These are phyloP conservation scores for Fusarium drepaniforme DNA, from an alignment of 2,329 filamentous ascomycete genomes.

Conservation along the genomic window DNA sequence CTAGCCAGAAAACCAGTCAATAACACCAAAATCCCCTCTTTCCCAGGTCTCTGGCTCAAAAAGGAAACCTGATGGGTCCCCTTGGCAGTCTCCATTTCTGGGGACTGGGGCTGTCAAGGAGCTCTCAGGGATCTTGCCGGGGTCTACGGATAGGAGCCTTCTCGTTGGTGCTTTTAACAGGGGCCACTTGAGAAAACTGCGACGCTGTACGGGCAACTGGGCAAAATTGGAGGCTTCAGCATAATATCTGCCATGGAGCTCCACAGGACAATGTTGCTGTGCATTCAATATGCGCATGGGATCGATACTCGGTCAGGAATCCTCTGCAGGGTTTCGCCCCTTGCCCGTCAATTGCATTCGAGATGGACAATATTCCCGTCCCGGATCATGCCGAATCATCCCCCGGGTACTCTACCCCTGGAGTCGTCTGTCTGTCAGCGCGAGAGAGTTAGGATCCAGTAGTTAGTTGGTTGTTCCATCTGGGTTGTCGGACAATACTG, in stretches of 20 bases:
- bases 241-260: constrained; percentile 16
- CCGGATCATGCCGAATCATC: background rate
- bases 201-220: constrained; percentile 16
- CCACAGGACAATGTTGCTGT: constrained; percentile 16
- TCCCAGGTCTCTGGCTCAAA: constrained; percentile 17
- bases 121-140: constrained; percentile 17
- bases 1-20: background rate
- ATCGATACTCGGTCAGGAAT: constrained; percentile 13
- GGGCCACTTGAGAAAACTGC: constrained; percentile 16
- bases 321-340: constrained; percentile 1
- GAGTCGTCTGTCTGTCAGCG: background rate
- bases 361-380: background rate
- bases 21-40: constrained; percentile 5
- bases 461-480: background rate
- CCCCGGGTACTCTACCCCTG: background rate
- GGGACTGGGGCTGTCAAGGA: constrained; percentile 14
- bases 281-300: constrained; percentile 20
- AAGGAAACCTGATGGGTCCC: constrained; percentile 22
- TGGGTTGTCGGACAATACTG: background rate
- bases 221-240: constrained; percentile 4
- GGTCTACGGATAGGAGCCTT: constrained; percentile 24
- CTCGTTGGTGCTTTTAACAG: constrained; percentile 10
- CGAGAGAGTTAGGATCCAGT: background rate
- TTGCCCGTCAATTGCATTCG: background rate
- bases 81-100: constrained; percentile 36